Percentiles rank a stretch among this genome's conserved stretches.
These are phyloP conservation scores for Ascochyta clinopodiicola DNA, from an alignment of 2,329 filamentous ascomycete genomes.

Conservation along the genomic window DNA sequence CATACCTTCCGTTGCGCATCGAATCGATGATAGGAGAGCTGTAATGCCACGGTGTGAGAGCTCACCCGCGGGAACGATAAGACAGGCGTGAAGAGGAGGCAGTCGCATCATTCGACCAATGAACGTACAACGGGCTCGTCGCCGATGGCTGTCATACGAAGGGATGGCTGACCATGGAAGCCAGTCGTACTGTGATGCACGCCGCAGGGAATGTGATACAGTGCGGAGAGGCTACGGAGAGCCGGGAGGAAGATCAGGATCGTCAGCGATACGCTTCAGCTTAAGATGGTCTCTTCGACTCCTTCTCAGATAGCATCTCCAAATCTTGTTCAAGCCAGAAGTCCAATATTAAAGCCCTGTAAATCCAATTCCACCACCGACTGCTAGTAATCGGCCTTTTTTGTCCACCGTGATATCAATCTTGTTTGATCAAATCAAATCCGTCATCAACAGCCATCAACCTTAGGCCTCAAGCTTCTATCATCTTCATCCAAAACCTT, in stretches of 20 bases:
- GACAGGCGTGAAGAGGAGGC: not conserved
- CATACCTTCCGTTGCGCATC: not conserved
- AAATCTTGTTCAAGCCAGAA: not conserved
- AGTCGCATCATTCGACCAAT: not conserved
- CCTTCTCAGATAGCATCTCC: not conserved
- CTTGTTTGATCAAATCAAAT: not conserved
- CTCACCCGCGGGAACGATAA: slow-evolving; percentile 6
- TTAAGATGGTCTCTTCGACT: not conserved
- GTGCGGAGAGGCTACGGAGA: slow-evolving; percentile 6
- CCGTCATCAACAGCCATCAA: not conserved
- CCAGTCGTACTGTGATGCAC: not conserved
- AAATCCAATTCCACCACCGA: too few species aligned
- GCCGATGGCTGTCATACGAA: not conserved
- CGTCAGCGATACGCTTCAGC: not conserved
- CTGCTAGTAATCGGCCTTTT: not conserved
- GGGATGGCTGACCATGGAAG: not conserved
- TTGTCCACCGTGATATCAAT: not conserved
- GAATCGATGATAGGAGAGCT: not conserved
- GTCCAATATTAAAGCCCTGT: not conserved
- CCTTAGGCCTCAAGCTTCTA: not conserved
- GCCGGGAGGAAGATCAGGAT: not conserved
- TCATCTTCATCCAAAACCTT: not conserved
- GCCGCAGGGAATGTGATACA: not conserved
- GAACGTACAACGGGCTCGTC: not conserved
- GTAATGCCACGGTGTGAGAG: not conserved